Percentiles rank a stretch among this genome's conserved stretches.
Evolutionary conservation across 1,139 yeast genomes (phyloP).

Genomic region (Candida freyschussii): DNA sequence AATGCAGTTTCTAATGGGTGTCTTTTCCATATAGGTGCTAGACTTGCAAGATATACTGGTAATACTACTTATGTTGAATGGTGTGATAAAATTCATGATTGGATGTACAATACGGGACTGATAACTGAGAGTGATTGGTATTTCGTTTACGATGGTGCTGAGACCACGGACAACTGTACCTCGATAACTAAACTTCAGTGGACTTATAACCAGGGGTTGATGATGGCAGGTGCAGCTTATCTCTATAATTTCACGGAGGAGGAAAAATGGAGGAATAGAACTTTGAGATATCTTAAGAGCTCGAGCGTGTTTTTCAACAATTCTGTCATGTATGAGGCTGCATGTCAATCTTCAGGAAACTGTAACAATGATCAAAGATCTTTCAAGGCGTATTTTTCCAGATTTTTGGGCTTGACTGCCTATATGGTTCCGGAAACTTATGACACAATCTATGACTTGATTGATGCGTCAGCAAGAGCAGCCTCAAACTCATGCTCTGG

Average conservation of each 20-base stretch:
- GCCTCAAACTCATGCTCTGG: constrained; percentile 85
- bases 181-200: constrained; percentile 59
- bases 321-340: constrained; percentile 68
- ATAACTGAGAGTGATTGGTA: constrained; percentile 42
- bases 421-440: constrained; percentile 61
- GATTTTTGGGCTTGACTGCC: constrained; percentile 75
- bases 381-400: constrained; percentile 75
- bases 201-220: constrained; percentile 85
- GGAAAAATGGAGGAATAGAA: constrained; percentile 61
- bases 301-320: constrained; percentile 57
- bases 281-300: constrained; percentile 47
- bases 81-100: constrained; percentile 76
- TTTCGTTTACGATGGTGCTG: constrained; percentile 77
- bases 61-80: constrained; percentile 69
- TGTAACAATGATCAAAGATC: constrained; percentile 91
- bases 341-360: constrained; percentile 60
- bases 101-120: constrained; percentile 66
- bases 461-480: constrained; percentile 64
- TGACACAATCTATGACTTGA: constrained; percentile 44
- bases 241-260: constrained; percentile 71
- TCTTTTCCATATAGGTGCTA: constrained; percentile 79
- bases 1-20: constrained; percentile 90
- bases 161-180: constrained; percentile 58
- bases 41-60: constrained; percentile 79
- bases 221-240: constrained; percentile 79